A percentile compares a stretch with the other conserved stretches of the same genome.
These are phyloP conservation scores for Penicillium decumbens DNA, from an alignment of 2,329 filamentous ascomycete genomes.

Conservation along the genomic window DNA sequence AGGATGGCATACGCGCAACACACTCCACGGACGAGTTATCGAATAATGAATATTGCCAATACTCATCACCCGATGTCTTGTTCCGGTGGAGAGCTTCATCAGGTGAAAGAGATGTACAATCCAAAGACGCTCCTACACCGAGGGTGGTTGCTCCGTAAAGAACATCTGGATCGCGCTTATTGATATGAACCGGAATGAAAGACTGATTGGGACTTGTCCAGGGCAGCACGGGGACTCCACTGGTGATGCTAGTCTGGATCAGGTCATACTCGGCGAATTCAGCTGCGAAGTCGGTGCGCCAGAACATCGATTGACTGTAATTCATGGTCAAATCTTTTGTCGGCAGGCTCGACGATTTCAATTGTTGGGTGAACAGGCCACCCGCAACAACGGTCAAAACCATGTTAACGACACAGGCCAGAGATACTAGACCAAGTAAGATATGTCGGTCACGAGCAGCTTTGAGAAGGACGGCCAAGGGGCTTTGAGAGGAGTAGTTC, in stretches of 20 bases:
- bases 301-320: slow-evolving; percentile 29
- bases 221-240: slow-evolving; percentile 28
- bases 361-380: slow-evolving; percentile 32
- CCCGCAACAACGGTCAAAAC: slow-evolving; percentile 30
- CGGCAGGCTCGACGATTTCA: slow-evolving; percentile 25
- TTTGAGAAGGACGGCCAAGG: slow-evolving; percentile 29
- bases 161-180: slow-evolving; percentile 19
- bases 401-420: slow-evolving; percentile 31
- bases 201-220: slow-evolving; percentile 33
- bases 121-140: slow-evolving; percentile 26
- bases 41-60: slow-evolving; percentile 28
- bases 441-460: slow-evolving; percentile 26
- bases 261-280: slow-evolving; percentile 35
- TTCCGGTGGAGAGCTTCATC: slow-evolving; percentile 15
- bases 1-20: slow-evolving; percentile 25
- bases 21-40: slow-evolving; percentile 23
- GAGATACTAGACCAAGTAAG: slow-evolving; percentile 27
- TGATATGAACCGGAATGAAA: slow-evolving; percentile 27
- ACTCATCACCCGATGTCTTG: slow-evolving; percentile 9
- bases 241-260: slow-evolving; percentile 35
- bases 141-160: slow-evolving; percentile 28
- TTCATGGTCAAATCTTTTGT: slow-evolving; percentile 25
- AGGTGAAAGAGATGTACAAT: slow-evolving; percentile 22
- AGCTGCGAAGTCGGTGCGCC: slow-evolving; percentile 29
- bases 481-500: slow-evolving; percentile 34